Evolutionary conservation across 140 eudicot species (phyloP).

Genomic region (Ambrosia hybrid): DNA sequence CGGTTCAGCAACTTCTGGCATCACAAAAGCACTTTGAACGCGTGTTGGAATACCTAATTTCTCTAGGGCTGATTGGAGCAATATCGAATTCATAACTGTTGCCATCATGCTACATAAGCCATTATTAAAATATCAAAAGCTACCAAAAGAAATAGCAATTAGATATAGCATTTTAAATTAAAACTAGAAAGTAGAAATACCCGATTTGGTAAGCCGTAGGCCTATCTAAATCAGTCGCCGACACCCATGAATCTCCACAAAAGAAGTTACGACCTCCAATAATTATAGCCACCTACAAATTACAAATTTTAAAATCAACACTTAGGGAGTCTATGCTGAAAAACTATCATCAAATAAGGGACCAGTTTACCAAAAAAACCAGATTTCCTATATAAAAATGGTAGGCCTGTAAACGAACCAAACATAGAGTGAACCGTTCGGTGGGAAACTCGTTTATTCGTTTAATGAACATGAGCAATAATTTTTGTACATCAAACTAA

Average conservation of each 20-base stretch:
- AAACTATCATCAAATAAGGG: no score
- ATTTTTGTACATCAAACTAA: background rate
- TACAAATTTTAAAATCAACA: slow-evolving; percentile 61
- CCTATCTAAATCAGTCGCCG: slow-evolving; percentile 79
- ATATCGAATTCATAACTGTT: slow-evolving; percentile 80
- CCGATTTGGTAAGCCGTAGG: slow-evolving; percentile 94
- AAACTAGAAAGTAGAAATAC: slow-evolving; percentile 31
- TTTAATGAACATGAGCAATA: background rate
- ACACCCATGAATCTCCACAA: slow-evolving; percentile 91
- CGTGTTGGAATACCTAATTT: slow-evolving; percentile 84
- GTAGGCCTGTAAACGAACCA: no score
- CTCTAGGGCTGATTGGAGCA: slow-evolving; percentile 88
- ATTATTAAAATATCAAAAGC: slow-evolving; percentile 12
- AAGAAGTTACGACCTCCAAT: slow-evolving; percentile 98
- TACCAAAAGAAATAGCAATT: background rate
- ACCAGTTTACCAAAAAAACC: no score
- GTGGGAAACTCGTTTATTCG: no score
- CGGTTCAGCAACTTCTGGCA: slow-evolving; percentile 91
- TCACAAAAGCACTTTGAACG: slow-evolving; percentile 80
- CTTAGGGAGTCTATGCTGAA: slow-evolving; percentile 8
- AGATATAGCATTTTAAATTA: background rate
- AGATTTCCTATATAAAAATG: no score
- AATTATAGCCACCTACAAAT: slow-evolving; percentile 91
- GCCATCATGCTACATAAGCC: slow-evolving; percentile 83
- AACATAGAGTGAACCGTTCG: no score